Evolutionary conservation across 129 eudicot genomes (phyloP), one percentile per base, ranked within the genome.

Genomic region (Logfia minima): DNA sequence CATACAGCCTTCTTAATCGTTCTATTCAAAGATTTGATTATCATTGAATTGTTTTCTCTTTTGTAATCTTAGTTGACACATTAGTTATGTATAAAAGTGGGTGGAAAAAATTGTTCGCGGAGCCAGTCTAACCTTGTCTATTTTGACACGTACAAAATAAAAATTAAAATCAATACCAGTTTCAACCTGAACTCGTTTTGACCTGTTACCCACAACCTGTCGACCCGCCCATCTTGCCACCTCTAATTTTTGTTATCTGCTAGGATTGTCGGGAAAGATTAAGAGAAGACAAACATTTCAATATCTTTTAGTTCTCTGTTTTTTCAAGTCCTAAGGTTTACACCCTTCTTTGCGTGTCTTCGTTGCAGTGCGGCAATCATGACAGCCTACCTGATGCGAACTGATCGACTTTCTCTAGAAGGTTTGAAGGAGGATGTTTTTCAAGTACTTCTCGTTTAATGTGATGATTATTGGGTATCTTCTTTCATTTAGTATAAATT

Each of bases 281-380:
- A 8, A 8, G 74, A 70, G 34, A 83, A 77, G 68, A 73, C 80
- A 67, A 71, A 59, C 78, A 55, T 39, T 79, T 32, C 75, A 78
- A 81, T 75, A 80, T 73, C 65, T 75, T 55, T 59, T 61, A 48
- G 72, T 80, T 85, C 37, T 86, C 73, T 81, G 83, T 76, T 74
- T 84, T 71, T 70, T 83, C 81, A 74, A 74, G 48, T 79, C 83
- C 45, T 68, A 56, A 66, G 84, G 80, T 92, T 87, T 82, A 87
- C 84, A 85, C 80, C 86, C 80, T 87, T 84, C 85, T 85, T 87
- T 85, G 78, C 79, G n/a, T 80, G 87, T 93, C 82, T 87, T 87
- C 64, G 73, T 88, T 94, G 87, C 97, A 94, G 99, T 85, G 99
- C 99, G 75, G 92, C 99, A 72, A 91, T 94, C 71, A 76, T 94